Conservation (phyloP, 257 asterid genomes). For the Verbena officinalis region DNA sequence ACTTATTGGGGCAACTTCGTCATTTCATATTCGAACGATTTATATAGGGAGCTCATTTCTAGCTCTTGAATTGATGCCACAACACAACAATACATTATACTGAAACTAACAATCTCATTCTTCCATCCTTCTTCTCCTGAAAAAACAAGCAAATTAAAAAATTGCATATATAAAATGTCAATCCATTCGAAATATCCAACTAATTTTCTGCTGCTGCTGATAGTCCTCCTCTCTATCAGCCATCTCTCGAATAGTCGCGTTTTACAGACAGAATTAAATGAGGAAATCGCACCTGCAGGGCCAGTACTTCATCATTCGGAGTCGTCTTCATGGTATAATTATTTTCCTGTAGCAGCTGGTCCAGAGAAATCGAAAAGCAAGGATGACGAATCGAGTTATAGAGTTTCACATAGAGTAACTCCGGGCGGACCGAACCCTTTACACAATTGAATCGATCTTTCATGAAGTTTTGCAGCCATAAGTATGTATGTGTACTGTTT, state of each 20-base stretch:
- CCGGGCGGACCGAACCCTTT: conserved; percentile 69
- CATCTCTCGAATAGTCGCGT: conserved; percentile 32
- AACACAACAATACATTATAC: conserved; percentile 8
- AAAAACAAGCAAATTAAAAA: neutral
- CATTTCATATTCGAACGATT: conserved; percentile 6
- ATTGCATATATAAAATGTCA: conserved; percentile 22
- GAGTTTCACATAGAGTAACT: conserved; percentile 42
- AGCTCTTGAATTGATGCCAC: conserved; percentile 1
- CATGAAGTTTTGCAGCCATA: conserved; percentile 37
- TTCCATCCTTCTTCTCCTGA: neutral
- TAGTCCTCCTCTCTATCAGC: conserved; percentile 27
- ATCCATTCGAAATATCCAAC: conserved; percentile 6
- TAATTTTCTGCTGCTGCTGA: conserved; percentile 2
- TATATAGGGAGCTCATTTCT: conserved; percentile 22
- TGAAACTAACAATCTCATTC: conserved; percentile 27
- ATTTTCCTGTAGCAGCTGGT: conserved; percentile 31
- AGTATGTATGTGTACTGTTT: conserved; percentile 17
- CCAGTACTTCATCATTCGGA: conserved; percentile 8
- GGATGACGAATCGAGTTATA: conserved; percentile 28
- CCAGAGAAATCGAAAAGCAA: conserved; percentile 33
- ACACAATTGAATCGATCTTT: conserved; percentile 45
- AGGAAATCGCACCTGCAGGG: conserved; percentile 15
- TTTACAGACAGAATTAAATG: conserved; percentile 1
- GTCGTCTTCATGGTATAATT: conserved; percentile 32
- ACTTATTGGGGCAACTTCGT: conserved; percentile 24